These are phyloP conservation scores for Aspergillus floridensis DNA, from an alignment of 2,329 filamentous ascomycete genomes.

Conservation along the genomic window DNA sequence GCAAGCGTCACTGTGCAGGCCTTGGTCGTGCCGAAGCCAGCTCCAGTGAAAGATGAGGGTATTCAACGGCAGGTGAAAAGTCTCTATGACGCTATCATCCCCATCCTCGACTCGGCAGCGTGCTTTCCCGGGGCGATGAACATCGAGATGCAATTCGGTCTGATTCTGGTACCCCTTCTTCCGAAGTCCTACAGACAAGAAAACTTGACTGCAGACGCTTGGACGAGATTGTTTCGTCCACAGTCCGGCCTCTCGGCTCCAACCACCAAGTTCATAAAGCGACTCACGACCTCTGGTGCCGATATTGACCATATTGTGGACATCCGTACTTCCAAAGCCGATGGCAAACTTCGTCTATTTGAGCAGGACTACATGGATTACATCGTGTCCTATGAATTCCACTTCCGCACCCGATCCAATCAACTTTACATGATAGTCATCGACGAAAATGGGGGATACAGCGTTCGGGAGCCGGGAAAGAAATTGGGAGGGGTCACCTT, in stretches of 20 bases:
- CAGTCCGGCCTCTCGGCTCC: slow-evolving; percentile 25
- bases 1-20: background rate
- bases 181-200: slow-evolving; percentile 21
- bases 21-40: background rate
- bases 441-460: slow-evolving; percentile 31
- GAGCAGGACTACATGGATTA: slow-evolving; percentile 23
- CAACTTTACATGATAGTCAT: slow-evolving; percentile 33
- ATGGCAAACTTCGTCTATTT: slow-evolving; percentile 26
- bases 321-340: slow-evolving; percentile 25
- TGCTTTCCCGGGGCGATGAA: slow-evolving; percentile 35
- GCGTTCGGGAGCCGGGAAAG: slow-evolving; percentile 24
- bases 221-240: slow-evolving; percentile 35
- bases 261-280: slow-evolving; percentile 35
- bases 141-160: slow-evolving; percentile 39
- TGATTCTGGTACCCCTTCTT: slow-evolving; percentile 32
- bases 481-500: slow-evolving; percentile 37
- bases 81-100: slow-evolving; percentile 30
- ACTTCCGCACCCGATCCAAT: slow-evolving; percentile 34
- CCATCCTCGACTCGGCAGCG: slow-evolving; percentile 33
- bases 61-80: slow-evolving; percentile 17
- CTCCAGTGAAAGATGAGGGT: background rate
- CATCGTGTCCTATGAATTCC: slow-evolving; percentile 38
- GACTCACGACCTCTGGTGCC: slow-evolving; percentile 39
- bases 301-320: slow-evolving; percentile 42
- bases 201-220: slow-evolving; percentile 23